Base-by-base conservation (phyloP, 2,329 filamentous ascomycete species). In the Cytospora mali region DNA sequence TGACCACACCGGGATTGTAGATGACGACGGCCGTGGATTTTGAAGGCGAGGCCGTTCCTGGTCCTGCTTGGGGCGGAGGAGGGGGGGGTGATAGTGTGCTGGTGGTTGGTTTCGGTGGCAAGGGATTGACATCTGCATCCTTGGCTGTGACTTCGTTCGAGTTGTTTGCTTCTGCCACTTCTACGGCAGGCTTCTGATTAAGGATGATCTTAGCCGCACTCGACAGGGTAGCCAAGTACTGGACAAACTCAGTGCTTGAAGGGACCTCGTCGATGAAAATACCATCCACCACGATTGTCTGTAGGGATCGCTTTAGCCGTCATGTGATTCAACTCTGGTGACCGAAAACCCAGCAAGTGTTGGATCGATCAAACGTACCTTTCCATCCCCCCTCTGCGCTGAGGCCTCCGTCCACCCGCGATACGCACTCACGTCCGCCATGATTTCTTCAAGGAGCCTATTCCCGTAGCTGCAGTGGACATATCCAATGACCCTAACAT, bases 181-280 rank as follows among this genome's bases (percentile, higher is more conserved):
- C 27, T 28, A 46, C 16, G 28, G 28, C 23, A 33, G 39, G n/a
- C 29, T 63, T 65, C 39, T 61, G 56, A 54, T 65, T 65, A 25
- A 65, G 53, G 35, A 61, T 57, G 2, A 55, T 63, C 64, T 63
- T 65, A 52, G 61, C 58, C 29, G 65, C 42, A 2, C 39, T 54
- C 10, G 69, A 62, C 53, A 73, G 51, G 25, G 65, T 55, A 18
- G 70, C 67, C 69, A 70, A 68, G 64, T 68, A 70, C 51, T 64
- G 54, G 25, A 64, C 63, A 55, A 67, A 55, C 18, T 54, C 51
- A 16, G 65, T 62, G 25, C 68, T 69, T 23, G 69, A 71, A 5
- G 79, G 79, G 49, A 75, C 77, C 70, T 82, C 79, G 65, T 81
- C 80, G 62, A 81, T 77, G 69, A 82, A 81, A 67, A 82, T 80